These are phyloP conservation scores for Arxiozyma bovina DNA, from an alignment of 1,139 yeast genomes.

Conservation along the genomic window DNA sequence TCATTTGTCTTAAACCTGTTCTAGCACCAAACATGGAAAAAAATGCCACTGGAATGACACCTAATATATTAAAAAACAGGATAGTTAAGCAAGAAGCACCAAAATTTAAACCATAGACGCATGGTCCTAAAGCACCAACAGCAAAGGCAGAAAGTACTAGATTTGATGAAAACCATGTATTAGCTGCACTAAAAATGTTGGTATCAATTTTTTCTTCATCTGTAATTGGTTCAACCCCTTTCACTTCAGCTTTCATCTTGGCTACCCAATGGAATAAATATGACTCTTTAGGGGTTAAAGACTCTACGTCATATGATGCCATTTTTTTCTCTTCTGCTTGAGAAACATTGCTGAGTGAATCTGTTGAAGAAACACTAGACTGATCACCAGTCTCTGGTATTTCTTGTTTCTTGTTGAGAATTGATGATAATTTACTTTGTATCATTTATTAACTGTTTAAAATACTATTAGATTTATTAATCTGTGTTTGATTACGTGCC, in stretches of 20 bases:
- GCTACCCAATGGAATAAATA: constrained; percentile 5
- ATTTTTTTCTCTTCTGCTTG: not conserved
- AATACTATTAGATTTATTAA: too few species aligned
- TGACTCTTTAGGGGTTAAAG: not conserved
- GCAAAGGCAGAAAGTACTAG: constrained; percentile 80
- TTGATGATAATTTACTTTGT: not conserved
- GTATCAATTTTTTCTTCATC: constrained; percentile 42
- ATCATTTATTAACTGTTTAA: not conserved
- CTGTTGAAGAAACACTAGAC: not conserved
- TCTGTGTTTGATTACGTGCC: not conserved
- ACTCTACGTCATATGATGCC: not conserved
- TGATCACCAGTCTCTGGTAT: not conserved
- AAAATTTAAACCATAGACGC: constrained; percentile 44
- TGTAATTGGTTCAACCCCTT: constrained; percentile 41
- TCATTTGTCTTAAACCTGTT: constrained; percentile 84
- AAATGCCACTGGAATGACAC: constrained; percentile 72
- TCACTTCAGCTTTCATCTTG: constrained; percentile 36
- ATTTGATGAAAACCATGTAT: constrained; percentile 92
- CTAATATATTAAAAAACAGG: constrained; percentile 65
- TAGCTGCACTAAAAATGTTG: constrained; percentile 59
- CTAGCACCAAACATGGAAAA: constrained; percentile 82
- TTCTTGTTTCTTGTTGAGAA: not conserved
- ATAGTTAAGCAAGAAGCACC: constrained; percentile 57
- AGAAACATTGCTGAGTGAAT: not conserved
- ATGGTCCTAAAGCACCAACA: constrained; percentile 70